Base-by-base conservation (phyloP, 1,139 yeast genomes). In the Schwanniomyces etchellsii region DNA sequence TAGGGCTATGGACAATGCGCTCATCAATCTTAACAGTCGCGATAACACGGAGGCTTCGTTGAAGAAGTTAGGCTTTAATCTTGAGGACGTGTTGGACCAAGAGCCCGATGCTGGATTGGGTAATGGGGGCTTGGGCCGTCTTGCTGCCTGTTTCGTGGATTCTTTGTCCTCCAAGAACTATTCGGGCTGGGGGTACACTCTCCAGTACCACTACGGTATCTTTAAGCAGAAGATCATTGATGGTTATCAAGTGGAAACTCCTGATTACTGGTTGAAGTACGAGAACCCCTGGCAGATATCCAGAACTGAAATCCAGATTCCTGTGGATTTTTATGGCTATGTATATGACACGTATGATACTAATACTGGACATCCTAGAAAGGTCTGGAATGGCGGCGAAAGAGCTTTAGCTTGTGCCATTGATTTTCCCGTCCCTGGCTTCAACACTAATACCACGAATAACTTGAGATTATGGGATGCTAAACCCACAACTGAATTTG, bases 151-250 rank as follows among this genome's bases (percentile, higher is more conserved):
- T 60, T 88, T 85, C 51, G 77, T 89, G 33, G 96, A 89, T 60
- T 85, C 96, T 1, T 64, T 89, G 51, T 77, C 94, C 21, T 79
- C 95, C 5, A 81, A 83, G 44, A 80, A 85, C 55, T 85, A 84
- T 55, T 88, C 94, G 20, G 95, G 95, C 31, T 88, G 96, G 96
- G 97, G 96, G 39, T 89, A 89, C 55, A 96, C 96, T 37, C 67
- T 88, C 45, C 80, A 94, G 52, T 88, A 88, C 60, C 89, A 86
- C 57, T 88, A 88, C 53, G 96, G 96, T 56, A 89, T 89, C 45
- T 89, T 89, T 60, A 76, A 86, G 45, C 97, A 89, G 60, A 79
- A 80, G 55, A 86, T 89, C 50, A 72, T 86, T 42, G 86, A 89
- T 50, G 96, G 96, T 11, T 84, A 84, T 58, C 96, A 89, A 60